These are phyloP conservation scores for Naganishia vishniacii DNA, from an alignment of 768 basidiomycete species.

Conservation along the genomic window DNA sequence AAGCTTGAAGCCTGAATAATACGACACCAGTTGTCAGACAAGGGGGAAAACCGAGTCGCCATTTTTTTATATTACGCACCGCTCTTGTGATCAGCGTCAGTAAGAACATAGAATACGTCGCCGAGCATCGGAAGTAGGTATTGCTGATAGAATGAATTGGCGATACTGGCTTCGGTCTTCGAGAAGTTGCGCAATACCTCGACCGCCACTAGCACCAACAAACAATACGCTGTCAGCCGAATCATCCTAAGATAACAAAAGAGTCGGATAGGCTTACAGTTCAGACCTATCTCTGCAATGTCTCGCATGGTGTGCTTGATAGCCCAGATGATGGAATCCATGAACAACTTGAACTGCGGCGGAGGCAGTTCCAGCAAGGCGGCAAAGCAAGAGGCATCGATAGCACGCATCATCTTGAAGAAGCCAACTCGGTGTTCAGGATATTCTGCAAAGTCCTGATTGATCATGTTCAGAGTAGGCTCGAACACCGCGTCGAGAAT, in stretches of 20 bases:
- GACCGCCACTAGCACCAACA: conserved; percentile 62
- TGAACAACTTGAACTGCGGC: conserved; percentile 89
- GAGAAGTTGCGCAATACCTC: conserved; percentile 96
- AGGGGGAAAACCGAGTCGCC: not conserved
- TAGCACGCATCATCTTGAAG: conserved; percentile 88
- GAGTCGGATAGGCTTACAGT: conserved; percentile 38
- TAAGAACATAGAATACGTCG: conserved; percentile 94
- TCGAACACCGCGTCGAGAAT: conserved; percentile 96
- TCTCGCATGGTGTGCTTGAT: conserved; percentile 99
- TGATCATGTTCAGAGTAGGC: conserved; percentile 95
- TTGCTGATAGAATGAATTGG: conserved; percentile 91
- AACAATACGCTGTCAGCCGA: not conserved
- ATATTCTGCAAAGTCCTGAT: conserved; percentile 97
- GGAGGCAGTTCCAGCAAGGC: conserved; percentile 83
- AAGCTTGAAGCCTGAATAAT: conserved; percentile 69
- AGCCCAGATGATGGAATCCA: conserved; percentile 99
- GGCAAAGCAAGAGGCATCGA: conserved; percentile 94
- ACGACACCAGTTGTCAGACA: not conserved
- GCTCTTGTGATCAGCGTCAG: conserved; percentile 97
- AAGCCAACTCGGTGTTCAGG: conserved; percentile 96
- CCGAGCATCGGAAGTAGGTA: conserved; percentile 89
- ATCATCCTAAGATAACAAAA: not conserved
- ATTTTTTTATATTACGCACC: conserved; percentile 50
- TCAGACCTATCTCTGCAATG: conserved; percentile 73
- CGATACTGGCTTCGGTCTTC: conserved; percentile 65